Percentiles rank a stretch among this genome's conserved stretches.
Conservation (phyloP, 2,329 filamentous ascomycete genomes). For the Exophiala calicioides region DNA sequence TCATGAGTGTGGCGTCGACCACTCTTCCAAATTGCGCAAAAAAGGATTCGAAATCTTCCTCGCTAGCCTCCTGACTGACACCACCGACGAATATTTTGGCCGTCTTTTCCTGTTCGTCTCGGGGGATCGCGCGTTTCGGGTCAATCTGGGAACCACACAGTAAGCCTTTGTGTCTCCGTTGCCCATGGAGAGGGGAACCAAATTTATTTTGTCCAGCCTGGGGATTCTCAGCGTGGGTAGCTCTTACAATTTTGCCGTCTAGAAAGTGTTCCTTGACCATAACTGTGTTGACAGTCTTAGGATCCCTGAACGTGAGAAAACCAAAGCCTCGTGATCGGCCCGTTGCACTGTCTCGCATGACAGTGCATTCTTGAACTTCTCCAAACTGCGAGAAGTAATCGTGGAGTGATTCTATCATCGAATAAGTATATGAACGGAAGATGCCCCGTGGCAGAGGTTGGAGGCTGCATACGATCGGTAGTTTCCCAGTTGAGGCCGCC, state of each 20-base stretch:
- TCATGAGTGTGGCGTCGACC: constrained; percentile 97
- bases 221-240: constrained; percentile 30
- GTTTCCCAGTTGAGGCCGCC: constrained; percentile 99
- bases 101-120: constrained; percentile 96
- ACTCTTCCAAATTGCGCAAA: constrained; percentile 96
- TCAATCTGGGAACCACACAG: constrained; percentile 69
- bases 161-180: constrained; percentile 31
- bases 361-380: constrained; percentile 95
- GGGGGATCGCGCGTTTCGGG: constrained; percentile 92
- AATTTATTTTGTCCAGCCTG: constrained; percentile 22
- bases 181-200: constrained; percentile 17
- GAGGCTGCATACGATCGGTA: constrained; percentile 76
- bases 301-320: constrained; percentile 96
- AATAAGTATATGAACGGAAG: constrained; percentile 13
- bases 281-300: constrained; percentile 96
- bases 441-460: not conserved
- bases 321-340: constrained; percentile 94
- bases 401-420: constrained; percentile 76
- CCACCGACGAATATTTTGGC: constrained; percentile 99
- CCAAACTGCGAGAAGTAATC: constrained; percentile 98
- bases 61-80: constrained; percentile 94
- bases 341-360: constrained; percentile 96
- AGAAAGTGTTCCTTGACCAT: constrained; percentile 99
- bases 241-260: constrained; percentile 92
- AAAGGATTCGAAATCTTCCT: constrained; percentile 93